phyloP scores from a whole-genome alignment of 1,139 yeast genomes.

The Pichia sp. region DNA sequence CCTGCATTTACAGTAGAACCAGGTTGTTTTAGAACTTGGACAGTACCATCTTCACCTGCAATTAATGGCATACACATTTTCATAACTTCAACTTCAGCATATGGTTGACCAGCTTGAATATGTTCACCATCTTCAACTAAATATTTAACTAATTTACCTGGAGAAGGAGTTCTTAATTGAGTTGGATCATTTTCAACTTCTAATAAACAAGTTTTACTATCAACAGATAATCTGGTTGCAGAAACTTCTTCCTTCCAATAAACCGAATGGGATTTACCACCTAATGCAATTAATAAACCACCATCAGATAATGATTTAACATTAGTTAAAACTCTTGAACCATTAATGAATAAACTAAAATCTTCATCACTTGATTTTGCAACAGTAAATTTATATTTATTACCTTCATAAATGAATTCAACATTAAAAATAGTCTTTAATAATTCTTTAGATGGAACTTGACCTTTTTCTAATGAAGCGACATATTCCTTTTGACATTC shows the following conservation, averaged over 20 bases:
- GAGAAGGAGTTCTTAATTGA: conserved; percentile 96
- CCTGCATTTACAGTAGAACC: conserved; percentile 96
- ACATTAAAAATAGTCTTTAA: conserved; percentile 85
- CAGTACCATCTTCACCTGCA: conserved; percentile 89
- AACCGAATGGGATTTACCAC: conserved; percentile 89
- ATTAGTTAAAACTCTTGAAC: conserved; percentile 83
- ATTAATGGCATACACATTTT: conserved; percentile 94
- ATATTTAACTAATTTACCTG: conserved; percentile 93
- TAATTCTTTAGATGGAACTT: conserved; percentile 76
- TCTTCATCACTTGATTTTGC: conserved; percentile 83
- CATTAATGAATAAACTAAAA: conserved; percentile 87
- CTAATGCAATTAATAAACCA: conserved; percentile 80
- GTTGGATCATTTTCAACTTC: conserved; percentile 98
- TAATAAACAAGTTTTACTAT: conserved; percentile 86
- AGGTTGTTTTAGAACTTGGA: conserved; percentile 94
- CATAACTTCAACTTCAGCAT: conserved; percentile 98
- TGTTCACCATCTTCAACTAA: conserved; percentile 96
- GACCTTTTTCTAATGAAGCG: conserved; percentile 83
- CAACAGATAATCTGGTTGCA: conserved; percentile 93
- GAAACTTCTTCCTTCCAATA: conserved; percentile 98
- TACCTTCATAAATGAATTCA: conserved; percentile 92
- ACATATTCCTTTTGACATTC: conserved; percentile 65
- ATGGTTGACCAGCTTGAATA: conserved; percentile 84
- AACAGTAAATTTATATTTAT: conserved; percentile 88
- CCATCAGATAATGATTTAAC: conserved; percentile 89